Evolutionary conservation across 768 basidiomycete genomes (phyloP), one percentile per base, ranked within the genome.

Genomic region (Tylopilus sp.): DNA sequence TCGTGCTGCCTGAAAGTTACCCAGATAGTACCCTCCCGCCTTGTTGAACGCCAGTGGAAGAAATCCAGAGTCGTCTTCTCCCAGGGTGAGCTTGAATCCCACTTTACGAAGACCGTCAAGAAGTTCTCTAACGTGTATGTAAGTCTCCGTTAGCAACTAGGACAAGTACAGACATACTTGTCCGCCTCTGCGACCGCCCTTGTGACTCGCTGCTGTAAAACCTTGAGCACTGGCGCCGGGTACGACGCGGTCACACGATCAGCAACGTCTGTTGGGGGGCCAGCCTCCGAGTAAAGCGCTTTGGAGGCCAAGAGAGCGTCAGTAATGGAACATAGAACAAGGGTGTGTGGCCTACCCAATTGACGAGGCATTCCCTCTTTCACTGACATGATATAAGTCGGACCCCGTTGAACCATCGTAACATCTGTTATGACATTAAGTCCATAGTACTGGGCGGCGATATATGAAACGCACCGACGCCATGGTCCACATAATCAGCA

Each of bases 11-110:
- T 35, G 35, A 40, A 13, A 6, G 11, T 22, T 51, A 79, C 86
- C 84, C 2, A 86, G 69, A 66, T 88, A 88, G 65, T 83, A 88
- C 6, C 87, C 84, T 22, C 84, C 85, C 0, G 69, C 79, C 39
- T 72, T 73, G 8, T 62, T 64, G 63, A 73, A 79, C 13, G 75
- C 77, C 18, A 80, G 65, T 39, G 77, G 66, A 10, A 77, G 50
- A 53, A 80, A 73, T 0, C 86, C 85, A 1, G 77, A 69, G 18
- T 71, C 78, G 6, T 80, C 76, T 30, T 71, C 71, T 8, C 85
- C 85, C 7, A 64, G 57, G 40, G 75, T 79, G 12, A 73, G 58
- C 50, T 74, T 76, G 71, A 87, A 89, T 5, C 87, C 86, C 3
- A 71, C 71, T 51, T 73, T 73, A 33, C 73, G 67, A 15, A 90